Evolutionary conservation across 495 filamentous ascomycete genomes (phyloP), one percentile per base, ranked within the genome.

Genomic region (Parathielavia hyrcaniae): DNA sequence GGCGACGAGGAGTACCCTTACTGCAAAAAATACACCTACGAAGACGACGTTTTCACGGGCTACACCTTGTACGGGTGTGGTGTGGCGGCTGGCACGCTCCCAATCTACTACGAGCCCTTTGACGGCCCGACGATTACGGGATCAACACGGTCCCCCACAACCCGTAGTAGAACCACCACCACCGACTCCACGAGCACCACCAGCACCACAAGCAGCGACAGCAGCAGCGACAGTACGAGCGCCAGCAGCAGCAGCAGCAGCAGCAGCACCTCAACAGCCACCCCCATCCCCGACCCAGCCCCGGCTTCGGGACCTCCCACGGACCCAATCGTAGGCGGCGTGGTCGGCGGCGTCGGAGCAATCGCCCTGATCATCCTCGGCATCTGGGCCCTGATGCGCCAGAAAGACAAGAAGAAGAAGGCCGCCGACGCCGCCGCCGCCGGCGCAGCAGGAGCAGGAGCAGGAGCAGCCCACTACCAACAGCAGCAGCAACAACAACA

Each of bases 51-150:
- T n/a, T 11, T 58, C 35, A 36, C 3, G 0, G 64, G 66, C 41
- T 70, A 67, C 45, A 69, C 58, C 8, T 50, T 69, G 10, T 46
- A 69, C 0, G 66, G 64, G 4, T 70, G 68, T 35, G 66, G 36
- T 56, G 62, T 70, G 1, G 67, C 69, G 20, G 66, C 59, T 5
- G 70, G 66, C 19, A 64, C 68, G 3, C 70, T 65, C 36, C 64
- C 62, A 8, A 57, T 69, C 1, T 63, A 63, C 43, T 61, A 63
- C 45, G 62, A 49, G 10, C 52, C 68, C 32, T 63, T 57, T 13
- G 32, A 19, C 14, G 22, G 23, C 11, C 7, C 36, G 20, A 17
- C 39, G 16, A 45, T 51, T 7, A 53, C 40, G 5, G 23, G 35
- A 46, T 19, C 1, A 10, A 12, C 16, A 16, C 38, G 39, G 20